A percentile compares a stretch with the other conserved stretches of the same genome.
phyloP scores from a whole-genome alignment of 225 moss, liverwort and hornwort species.

The Bryoerythrophyllum caledonicum region DNA sequence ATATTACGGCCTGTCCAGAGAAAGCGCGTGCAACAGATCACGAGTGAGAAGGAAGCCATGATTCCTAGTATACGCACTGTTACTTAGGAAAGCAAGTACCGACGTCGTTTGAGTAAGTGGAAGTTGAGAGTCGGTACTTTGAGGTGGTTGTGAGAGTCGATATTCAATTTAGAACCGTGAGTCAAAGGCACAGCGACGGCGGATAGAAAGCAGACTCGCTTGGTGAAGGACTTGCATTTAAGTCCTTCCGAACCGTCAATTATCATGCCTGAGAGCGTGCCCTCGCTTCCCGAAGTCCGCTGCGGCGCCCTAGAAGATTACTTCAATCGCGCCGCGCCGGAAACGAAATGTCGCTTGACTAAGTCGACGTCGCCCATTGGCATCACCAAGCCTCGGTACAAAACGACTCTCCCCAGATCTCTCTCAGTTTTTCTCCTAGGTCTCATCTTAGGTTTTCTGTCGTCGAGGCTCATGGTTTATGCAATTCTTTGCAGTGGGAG shows the following conservation, averaged over 20 bases:
- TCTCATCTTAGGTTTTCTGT: too few relatives aligned
- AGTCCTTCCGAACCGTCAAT: slow-evolving; percentile 2
- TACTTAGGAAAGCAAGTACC: neutral
- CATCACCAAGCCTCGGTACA: slow-evolving; percentile 18
- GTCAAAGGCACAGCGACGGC: neutral
- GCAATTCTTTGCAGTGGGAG: slow-evolving; percentile 15
- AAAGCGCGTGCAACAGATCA: neutral
- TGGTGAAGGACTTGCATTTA: neutral
- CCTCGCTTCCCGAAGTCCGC: neutral
- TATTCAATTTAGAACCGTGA: neutral
- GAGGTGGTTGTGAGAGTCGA: neutral
- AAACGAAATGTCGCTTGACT: neutral
- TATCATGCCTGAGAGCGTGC: slow-evolving; percentile 24
- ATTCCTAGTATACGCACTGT: neutral
- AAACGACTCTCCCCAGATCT: neutral
- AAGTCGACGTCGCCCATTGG: neutral
- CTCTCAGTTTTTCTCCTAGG: too few relatives aligned
- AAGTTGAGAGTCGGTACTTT: neutral
- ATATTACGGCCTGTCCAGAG: neutral
- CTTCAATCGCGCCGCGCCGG: neutral
- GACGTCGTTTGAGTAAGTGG: neutral
- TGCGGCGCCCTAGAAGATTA: slow-evolving; percentile 18
- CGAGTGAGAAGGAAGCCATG: neutral
- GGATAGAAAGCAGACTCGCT: too few relatives aligned
- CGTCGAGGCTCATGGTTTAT: too few relatives aligned